phyloP scores from a whole-genome alignment of 305 asterid species.

The Petunia hybrid region DNA sequence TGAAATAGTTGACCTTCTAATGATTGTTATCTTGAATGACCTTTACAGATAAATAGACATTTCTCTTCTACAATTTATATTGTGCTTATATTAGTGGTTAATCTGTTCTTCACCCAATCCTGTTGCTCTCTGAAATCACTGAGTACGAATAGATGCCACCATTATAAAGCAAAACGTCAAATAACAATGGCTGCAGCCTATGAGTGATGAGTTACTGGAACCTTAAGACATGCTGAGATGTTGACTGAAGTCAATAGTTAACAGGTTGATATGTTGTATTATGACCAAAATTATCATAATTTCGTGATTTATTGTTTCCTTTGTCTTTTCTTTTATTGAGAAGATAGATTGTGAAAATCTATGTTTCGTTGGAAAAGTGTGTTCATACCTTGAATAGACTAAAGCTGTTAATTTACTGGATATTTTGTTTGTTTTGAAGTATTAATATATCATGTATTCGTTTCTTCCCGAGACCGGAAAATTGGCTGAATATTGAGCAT shows the following conservation, averaged over 20 bases:
- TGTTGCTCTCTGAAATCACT: constrained; percentile 4
- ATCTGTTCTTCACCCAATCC: background rate
- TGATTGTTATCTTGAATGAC: constrained; percentile 23
- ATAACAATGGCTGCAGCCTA: constrained; percentile 4
- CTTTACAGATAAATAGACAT: background rate
- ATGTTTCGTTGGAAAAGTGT: constrained; percentile 6
- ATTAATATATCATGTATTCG: background rate
- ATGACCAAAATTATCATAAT: background rate
- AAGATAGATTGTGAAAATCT: constrained; percentile 22
- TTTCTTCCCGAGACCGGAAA: constrained; percentile 13
- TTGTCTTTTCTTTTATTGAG: background rate
- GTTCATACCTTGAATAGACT: background rate
- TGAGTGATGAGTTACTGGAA: background rate
- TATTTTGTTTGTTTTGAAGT: background rate
- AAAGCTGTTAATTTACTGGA: background rate
- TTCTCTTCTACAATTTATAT: background rate
- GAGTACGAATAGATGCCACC: constrained; percentile 8
- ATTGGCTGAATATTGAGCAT: constrained; percentile 6
- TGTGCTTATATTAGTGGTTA: constrained; percentile 11
- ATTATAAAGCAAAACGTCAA: background rate
- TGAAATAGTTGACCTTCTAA: constrained; percentile 2
- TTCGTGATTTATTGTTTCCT: background rate
- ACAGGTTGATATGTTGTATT: too few species aligned
- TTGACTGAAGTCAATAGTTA: too few species aligned
- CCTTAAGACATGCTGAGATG: background rate